A percentile compares a stretch with the other conserved stretches of the same genome.
These are phyloP conservation scores for Cryptococcus sp. DNA, from an alignment of 1,284 basidiomycete genomes.

Conservation along the genomic window DNA sequence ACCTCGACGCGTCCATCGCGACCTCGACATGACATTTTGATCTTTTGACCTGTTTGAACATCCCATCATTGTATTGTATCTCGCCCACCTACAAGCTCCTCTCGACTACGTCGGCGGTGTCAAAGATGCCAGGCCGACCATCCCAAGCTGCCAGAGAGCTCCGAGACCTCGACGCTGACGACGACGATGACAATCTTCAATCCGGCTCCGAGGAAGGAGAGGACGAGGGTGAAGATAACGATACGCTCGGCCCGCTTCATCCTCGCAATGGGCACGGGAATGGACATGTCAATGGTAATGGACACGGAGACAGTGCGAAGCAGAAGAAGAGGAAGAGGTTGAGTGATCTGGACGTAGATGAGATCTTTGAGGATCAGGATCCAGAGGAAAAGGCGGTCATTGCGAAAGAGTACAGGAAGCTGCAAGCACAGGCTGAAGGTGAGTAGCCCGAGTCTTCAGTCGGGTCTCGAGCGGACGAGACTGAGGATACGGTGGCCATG, in stretches of 20 bases:
- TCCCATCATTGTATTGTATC: too few relatives aligned
- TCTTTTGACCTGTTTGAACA: too few relatives aligned
- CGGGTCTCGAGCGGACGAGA: too few relatives aligned
- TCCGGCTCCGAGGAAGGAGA: background rate
- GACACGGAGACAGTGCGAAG: background rate
- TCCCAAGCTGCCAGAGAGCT: background rate
- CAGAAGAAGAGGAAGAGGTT: slow-evolving; percentile 1
- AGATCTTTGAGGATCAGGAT: slow-evolving; percentile 26
- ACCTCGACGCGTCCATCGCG: too few relatives aligned
- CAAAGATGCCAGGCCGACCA: background rate
- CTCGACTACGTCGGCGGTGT: too few relatives aligned
- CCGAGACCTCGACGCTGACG: background rate
- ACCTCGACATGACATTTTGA: too few relatives aligned
- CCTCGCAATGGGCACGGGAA: too few relatives aligned
- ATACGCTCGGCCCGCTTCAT: background rate
- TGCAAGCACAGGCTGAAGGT: slow-evolving; percentile 36
- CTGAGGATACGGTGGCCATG: too few relatives aligned
- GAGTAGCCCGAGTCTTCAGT: too few relatives aligned
- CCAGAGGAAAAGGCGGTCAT: slow-evolving; percentile 21
- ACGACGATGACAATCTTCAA: background rate
- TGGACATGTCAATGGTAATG: background rate
- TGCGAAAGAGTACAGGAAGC: slow-evolving; percentile 16
- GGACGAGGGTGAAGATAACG: too few relatives aligned
- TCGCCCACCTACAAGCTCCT: too few relatives aligned
- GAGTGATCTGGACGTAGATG: slow-evolving; percentile 10